Evolutionary conservation across 306 rosid genomes (phyloP), one percentile per base, ranked within the genome.

Genomic region (Trifolium pratense): DNA sequence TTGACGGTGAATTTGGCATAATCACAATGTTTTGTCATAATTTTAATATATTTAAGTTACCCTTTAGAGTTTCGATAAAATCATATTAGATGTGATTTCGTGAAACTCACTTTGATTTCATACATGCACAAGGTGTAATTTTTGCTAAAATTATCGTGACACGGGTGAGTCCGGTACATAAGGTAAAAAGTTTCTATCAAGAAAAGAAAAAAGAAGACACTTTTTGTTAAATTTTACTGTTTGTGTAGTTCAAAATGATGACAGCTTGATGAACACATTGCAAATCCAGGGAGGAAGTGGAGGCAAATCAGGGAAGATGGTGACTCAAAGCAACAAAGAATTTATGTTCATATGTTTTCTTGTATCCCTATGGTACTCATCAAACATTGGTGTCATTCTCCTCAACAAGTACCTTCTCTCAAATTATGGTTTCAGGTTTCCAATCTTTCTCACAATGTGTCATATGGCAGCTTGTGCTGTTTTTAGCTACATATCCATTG

Each of bases 391-490:
- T 14, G 99, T 94, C 45, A 89, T 94, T 20, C 95, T 94, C 25
- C 88, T 94, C 46, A 94, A 94, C 92, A 94, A 94, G 81, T 94
- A 86, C 61, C 65, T 94, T 51, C 95, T 94, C 48, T 94, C 99
- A 53, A 94, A 82, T 78, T 87, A 84, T 84, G 99, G 97, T 20
- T 91, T 94, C 86, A 82, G 84, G 66, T 94, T 91, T 67, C 99
- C 99, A 42, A 94, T 94, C 83, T 94, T 94, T 86, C 99, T 94
- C 70, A 94, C 99, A 84, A 94, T 94, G 96, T 94, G 99, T 57
- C 99, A 94, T 79, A 91, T 94, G 99, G 53, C 96, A 6, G 99
- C 96, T 51, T 94, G 99, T 56, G 92, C 99, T 52, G 48, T 87
- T n/a, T 92, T 94, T 76, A 94, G 99, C 85, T 91, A 94, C 71